phyloP scores from a whole-genome alignment of 2,329 filamentous ascomycete species.

The Aspergillus ochraceus region DNA sequence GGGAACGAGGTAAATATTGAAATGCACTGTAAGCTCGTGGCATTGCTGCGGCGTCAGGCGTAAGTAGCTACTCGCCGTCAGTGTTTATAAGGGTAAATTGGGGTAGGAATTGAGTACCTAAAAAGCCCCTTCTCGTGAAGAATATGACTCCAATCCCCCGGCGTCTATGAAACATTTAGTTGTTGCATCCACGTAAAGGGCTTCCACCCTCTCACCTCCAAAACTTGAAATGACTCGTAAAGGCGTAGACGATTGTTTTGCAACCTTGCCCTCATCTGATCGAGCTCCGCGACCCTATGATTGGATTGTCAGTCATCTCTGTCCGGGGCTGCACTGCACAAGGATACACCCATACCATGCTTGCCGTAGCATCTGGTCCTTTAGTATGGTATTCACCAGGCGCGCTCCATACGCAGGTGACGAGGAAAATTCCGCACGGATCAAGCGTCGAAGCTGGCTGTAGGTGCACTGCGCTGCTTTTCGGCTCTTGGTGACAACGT shows the following conservation, averaged over 20 bases:
- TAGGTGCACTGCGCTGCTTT: neutral
- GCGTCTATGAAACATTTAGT: neutral
- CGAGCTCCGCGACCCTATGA: neutral
- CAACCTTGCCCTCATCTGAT: neutral
- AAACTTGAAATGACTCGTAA: neutral
- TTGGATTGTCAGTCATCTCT: neutral
- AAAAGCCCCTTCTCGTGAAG: neutral
- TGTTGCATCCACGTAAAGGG: neutral
- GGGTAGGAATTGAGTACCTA: neutral
- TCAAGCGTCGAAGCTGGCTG: neutral
- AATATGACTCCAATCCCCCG: neutral
- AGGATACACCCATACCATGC: neutral
- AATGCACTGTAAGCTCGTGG: neutral
- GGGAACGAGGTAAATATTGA: neutral
- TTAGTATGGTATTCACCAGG: neutral
- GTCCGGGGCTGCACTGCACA: no score
- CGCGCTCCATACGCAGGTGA: neutral
- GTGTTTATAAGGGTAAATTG: neutral
- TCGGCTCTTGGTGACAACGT: conserved; percentile 41
- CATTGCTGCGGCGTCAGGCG: neutral
- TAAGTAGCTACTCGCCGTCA: neutral
- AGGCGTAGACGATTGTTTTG: neutral
- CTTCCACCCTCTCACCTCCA: neutral
- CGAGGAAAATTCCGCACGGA: neutral
- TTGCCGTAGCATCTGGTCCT: neutral